Evolutionary conservation across 2,329 filamentous ascomycete species (phyloP).

Genomic region (Phialophora expanda): DNA sequence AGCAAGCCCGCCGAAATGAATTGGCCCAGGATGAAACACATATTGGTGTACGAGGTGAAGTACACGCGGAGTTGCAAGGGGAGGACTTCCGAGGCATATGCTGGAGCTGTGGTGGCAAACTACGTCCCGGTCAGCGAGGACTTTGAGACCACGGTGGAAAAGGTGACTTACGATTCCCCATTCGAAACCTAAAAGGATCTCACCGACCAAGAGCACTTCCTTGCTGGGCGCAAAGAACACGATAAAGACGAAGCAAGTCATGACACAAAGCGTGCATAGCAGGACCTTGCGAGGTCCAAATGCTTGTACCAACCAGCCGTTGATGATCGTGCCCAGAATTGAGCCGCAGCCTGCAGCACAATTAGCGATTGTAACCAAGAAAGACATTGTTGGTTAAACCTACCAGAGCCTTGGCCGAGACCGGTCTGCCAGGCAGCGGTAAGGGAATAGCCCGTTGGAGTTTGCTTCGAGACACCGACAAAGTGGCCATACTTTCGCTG

Average conservation of each 20-base stretch:
- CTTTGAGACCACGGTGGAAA: neutral
- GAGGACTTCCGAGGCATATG: constrained; percentile 44
- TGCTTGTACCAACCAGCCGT: constrained; percentile 55
- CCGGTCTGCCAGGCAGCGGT: constrained; percentile 34
- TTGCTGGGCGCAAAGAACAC: constrained; percentile 58
- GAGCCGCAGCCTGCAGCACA: constrained; percentile 60
- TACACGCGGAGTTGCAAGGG: constrained; percentile 41
- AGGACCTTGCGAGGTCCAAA: constrained; percentile 58
- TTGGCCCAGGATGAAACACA: constrained; percentile 50
- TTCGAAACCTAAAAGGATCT: constrained; percentile 54
- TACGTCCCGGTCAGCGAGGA: neutral
- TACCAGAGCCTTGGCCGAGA: constrained; percentile 25
- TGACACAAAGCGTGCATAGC: constrained; percentile 53
- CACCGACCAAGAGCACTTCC: constrained; percentile 53
- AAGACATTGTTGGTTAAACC: neutral
- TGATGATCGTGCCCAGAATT: constrained; percentile 58
- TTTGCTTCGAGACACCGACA: constrained; percentile 24
- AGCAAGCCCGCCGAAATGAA: constrained; percentile 43
- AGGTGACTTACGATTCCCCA: constrained; percentile 40
- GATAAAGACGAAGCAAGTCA: constrained; percentile 57
- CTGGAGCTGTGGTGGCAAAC: constrained; percentile 54
- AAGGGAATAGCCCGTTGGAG: constrained; percentile 26
- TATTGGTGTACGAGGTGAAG: constrained; percentile 47
- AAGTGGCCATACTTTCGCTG: constrained; percentile 27
- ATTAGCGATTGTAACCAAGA: neutral